These are phyloP conservation scores for Umbelopsis vinacea DNA, from an alignment of 192 early-diverging fungal species.

Conservation along the genomic window DNA sequence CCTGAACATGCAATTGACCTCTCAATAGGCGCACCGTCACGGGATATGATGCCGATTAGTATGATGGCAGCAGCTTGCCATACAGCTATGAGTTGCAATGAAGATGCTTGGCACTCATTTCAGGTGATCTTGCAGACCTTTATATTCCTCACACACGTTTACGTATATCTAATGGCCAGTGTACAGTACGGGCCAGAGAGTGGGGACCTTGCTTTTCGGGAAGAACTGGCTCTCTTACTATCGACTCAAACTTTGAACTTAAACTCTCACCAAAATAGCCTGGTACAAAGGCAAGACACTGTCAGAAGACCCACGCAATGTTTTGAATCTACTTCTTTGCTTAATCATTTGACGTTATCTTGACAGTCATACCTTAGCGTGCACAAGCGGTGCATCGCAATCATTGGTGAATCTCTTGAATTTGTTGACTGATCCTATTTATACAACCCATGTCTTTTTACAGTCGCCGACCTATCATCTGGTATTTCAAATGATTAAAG, in stretches of 20 bases:
- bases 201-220: constrained; percentile 15
- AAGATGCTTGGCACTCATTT: not conserved
- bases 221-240: constrained; percentile 30
- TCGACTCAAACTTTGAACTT: constrained; percentile 19
- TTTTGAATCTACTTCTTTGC: not conserved
- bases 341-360: not conserved
- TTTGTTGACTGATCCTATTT: constrained; percentile 25
- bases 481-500: constrained; percentile 29
- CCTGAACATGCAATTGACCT: not conserved
- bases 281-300: not conserved
- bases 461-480: constrained; percentile 41
- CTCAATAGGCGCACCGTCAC: constrained; percentile 7
- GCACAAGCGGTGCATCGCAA: constrained; percentile 35
- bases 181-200: constrained; percentile 32
- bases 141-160: too few relatives aligned
- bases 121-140: not conserved
- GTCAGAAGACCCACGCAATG: not conserved
- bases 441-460: constrained; percentile 29
- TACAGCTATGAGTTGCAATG: not conserved
- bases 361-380: constrained; percentile 14
- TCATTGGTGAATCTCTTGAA: constrained; percentile 27
- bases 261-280: not conserved
- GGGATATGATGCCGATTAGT: not conserved
- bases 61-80: constrained; percentile 8
- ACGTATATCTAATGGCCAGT: not conserved